Percentiles rank a stretch among this genome's conserved stretches.
Evolutionary conservation across 306 rosid genomes (phyloP).

Genomic region (Mimosa pudica): DNA sequence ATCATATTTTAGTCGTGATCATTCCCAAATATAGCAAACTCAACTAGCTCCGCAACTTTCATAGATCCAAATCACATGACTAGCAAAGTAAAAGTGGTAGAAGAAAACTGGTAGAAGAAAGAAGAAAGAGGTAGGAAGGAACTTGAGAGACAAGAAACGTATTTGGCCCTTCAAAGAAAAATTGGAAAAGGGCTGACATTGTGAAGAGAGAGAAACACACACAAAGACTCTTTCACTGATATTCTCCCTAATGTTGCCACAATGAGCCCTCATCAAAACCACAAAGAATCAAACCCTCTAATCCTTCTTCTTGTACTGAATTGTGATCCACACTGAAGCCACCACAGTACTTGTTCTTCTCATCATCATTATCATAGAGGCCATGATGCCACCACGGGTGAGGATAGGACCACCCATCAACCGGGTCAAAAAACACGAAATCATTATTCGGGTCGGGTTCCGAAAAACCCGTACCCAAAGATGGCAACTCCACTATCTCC

Average conservation of each 20-base stretch:
- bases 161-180: slow-evolving; percentile 42
- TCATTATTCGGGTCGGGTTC: slow-evolving; percentile 48
- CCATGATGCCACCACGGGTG: slow-evolving; percentile 51
- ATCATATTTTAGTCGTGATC: background rate
- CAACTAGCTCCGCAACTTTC: background rate
- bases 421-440: slow-evolving; percentile 56
- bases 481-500: slow-evolving; percentile 77
- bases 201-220: background rate
- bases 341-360: slow-evolving; percentile 36
- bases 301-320: slow-evolving; percentile 39
- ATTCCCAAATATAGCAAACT: background rate
- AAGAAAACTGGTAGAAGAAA: background rate
- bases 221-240: background rate
- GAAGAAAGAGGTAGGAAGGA: background rate
- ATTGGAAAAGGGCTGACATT: slow-evolving; percentile 39
- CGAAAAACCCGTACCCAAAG: slow-evolving; percentile 49
- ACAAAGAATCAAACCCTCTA: slow-evolving; percentile 43
- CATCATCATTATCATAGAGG: slow-evolving; percentile 47
- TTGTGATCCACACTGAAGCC: slow-evolving; percentile 46
- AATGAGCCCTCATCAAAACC: slow-evolving; percentile 53
- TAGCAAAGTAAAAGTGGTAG: background rate
- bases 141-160: slow-evolving; percentile 46
- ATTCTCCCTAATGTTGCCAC: slow-evolving; percentile 50
- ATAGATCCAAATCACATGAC: slow-evolving; percentile 10
- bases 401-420: slow-evolving; percentile 55